Conservation (phyloP, 306 rosid genomes). For the Cucumis cinereus region DNA sequence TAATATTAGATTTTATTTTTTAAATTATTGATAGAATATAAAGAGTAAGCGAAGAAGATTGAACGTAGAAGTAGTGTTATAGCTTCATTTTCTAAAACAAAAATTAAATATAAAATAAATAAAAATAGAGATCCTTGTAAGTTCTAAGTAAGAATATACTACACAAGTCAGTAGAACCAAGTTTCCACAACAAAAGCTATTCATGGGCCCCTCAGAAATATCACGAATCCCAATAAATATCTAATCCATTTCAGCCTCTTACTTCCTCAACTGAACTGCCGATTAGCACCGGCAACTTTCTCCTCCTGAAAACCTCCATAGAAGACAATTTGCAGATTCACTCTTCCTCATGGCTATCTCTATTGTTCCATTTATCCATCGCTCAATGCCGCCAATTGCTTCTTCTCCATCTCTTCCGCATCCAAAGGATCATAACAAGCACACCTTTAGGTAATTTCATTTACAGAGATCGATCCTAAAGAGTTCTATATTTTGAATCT, state of each 20-base stretch:
- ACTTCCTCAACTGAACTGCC: not conserved
- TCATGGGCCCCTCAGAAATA: not conserved
- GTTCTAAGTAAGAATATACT: not conserved
- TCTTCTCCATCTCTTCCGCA: slow-evolving; percentile 20
- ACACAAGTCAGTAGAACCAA: not conserved
- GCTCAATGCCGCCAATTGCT: slow-evolving; percentile 17
- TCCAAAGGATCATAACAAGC: slow-evolving; percentile 12
- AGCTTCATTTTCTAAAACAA: no score
- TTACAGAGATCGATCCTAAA: not conserved
- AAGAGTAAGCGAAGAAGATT: no score
- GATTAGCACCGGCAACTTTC: not conserved
- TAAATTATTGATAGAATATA: no score
- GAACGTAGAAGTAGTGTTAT: no score
- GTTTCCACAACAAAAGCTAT: not conserved
- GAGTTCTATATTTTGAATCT: not conserved
- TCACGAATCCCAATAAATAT: not conserved
- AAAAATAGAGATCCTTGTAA: not conserved
- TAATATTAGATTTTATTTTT: no score
- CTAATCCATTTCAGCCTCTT: not conserved
- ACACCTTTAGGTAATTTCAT: slow-evolving; percentile 35
- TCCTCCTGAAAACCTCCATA: not conserved
- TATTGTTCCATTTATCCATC: slow-evolving; percentile 14
- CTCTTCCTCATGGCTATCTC: slow-evolving; percentile 22
- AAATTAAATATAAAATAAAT: no score
- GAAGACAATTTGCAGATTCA: not conserved